phyloP scores from a whole-genome alignment of 805 yeast species.

The Zygotorulaspora danielsina region DNA sequence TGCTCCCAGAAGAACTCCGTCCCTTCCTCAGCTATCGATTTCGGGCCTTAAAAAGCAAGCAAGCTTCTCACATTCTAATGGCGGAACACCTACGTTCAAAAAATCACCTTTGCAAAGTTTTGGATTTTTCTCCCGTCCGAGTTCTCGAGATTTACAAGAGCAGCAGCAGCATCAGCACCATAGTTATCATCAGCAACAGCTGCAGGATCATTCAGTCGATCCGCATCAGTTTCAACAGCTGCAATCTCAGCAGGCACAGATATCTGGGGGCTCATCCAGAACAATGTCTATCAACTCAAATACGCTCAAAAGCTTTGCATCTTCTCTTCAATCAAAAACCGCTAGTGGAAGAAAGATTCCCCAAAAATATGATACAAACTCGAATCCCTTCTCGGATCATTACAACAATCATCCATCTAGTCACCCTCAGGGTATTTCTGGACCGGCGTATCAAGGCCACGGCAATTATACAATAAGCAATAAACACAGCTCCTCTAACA shows the following conservation, averaged over 20 bases:
- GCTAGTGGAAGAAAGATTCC: slow-evolving; percentile 44
- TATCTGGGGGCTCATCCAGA: slow-evolving; percentile 22
- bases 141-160: slow-evolving; percentile 26
- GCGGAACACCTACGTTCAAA: slow-evolving; percentile 23
- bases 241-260: slow-evolving; percentile 12
- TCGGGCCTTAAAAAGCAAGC: slow-evolving; percentile 27
- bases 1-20: slow-evolving; percentile 26
- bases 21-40: slow-evolving; percentile 32
- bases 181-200: slow-evolving; percentile 13
- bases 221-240: slow-evolving; percentile 13
- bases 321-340: slow-evolving; percentile 37
- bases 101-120: slow-evolving; percentile 35
- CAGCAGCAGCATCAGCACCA: slow-evolving; percentile 21
- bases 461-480: slow-evolving; percentile 9
- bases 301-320: slow-evolving; percentile 32
- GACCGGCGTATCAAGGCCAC: slow-evolving; percentile 5
- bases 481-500: slow-evolving; percentile 10
- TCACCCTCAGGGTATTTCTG: slow-evolving; percentile 8
- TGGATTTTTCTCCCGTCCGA: slow-evolving; percentile 32
- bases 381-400: slow-evolving; percentile 26
- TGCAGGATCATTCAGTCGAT: slow-evolving; percentile 11
- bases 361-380: slow-evolving; percentile 40
- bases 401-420: slow-evolving; percentile 12
- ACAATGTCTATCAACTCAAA: slow-evolving; percentile 36
- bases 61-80: slow-evolving; percentile 18